Percentiles rank a stretch among this genome's conserved stretches.
Evolutionary conservation across 202 grass and related monocot genomes (phyloP).

Genomic region (Zizania palustris): DNA sequence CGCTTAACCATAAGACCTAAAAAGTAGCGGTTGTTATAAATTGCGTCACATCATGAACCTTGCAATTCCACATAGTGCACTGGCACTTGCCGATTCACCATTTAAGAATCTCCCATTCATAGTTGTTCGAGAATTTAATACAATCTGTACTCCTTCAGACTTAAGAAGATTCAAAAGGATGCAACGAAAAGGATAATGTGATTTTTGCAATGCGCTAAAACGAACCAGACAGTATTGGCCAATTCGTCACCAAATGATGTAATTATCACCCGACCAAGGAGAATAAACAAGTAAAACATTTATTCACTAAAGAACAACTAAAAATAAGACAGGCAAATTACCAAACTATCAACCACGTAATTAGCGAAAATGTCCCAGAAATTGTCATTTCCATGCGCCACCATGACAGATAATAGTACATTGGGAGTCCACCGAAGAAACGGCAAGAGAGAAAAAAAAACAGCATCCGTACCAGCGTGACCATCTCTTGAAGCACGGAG

Average conservation of each 20-base stretch:
- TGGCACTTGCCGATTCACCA: neutral
- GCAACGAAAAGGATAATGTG: neutral
- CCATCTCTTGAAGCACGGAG: constrained; percentile 94
- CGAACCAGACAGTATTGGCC: neutral
- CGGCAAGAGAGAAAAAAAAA: neutral
- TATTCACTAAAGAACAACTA: neutral
- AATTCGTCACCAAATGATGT: neutral
- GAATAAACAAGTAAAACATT: neutral
- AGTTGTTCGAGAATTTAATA: neutral
- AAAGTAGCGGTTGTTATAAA: neutral
- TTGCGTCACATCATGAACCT: neutral
- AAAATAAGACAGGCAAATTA: neutral
- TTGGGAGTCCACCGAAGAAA: neutral
- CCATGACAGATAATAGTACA: neutral
- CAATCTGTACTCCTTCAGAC: neutral
- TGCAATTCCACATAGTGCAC: neutral
- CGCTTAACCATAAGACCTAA: neutral
- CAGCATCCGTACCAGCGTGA: constrained; percentile 61
- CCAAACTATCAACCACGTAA: neutral
- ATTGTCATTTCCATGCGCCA: neutral
- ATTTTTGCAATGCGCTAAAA: neutral
- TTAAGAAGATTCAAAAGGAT: neutral
- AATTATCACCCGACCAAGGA: neutral
- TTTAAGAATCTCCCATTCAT: constrained; percentile 27
- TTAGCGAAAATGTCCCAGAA: neutral